Evolutionary conservation across 495 filamentous ascomycete species (phyloP), one percentile per base, ranked within the genome.

Genomic region (Aspergillus mulundensis): DNA sequence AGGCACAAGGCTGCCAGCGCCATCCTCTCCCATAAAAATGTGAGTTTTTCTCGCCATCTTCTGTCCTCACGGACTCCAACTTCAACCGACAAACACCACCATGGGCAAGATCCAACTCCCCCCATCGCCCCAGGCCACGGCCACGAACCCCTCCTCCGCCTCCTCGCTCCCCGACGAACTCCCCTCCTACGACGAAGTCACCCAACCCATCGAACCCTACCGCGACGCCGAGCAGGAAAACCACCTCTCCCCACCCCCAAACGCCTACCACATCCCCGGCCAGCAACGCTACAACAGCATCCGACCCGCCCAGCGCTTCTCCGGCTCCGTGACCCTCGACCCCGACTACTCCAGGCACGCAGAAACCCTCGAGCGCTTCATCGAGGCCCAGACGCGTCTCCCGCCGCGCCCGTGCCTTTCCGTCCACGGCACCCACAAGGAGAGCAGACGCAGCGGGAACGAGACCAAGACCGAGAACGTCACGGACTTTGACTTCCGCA

Each of bases 401-500:
- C 75, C 75, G 0, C 66, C 69, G 7, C 73, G 70, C 1, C 73
- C 72, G 12, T 55, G 64, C 7, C 63, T 77, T n/a, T 46, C 44
- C 32, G 53, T 77, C 18, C 49, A 57, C 20, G 75, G 75, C 21
- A 61, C 59, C 4, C 75, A 77, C 49, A 64, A 54, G 8, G 67
- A 75, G 38, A 56, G 60, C 3, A 54, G 50, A 14, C 51, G 60
- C 18, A 55, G 62, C 50, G 54, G 55, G 7, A 70, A 72, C n/a
- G 59, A 76, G 16, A 68, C 66, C 25, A 62, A 59, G n/a, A 64
- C 40, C 30, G 61, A 65, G 46, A 61, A 48, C 1, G 66, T 76
- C 10, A 61, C 62, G 2, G 75, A 77, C 57, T 77, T 77, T 38
- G 38, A 68, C 7, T 77, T 77, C 56, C 61, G 54, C 18, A 56